A percentile compares a stretch with the other conserved stretches of the same genome.
Conservation (phyloP, 2,329 filamentous ascomycete species). For the Colletotrichum sp. region DNA sequence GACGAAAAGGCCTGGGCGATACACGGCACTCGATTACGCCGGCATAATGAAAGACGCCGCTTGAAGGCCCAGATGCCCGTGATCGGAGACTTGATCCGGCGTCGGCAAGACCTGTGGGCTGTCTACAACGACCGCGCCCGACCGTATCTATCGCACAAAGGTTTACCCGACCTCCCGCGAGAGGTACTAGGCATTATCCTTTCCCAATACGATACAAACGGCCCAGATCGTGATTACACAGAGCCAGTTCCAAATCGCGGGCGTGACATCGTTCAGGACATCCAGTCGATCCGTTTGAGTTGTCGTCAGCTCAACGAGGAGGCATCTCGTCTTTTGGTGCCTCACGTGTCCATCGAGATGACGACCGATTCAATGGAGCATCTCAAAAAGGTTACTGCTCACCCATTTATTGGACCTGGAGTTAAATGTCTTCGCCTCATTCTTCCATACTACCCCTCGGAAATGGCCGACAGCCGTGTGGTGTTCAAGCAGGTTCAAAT, state of each 20-base stretch:
- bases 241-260: neutral
- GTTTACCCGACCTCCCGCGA: neutral
- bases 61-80: neutral
- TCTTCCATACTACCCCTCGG: neutral
- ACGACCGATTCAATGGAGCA: neutral
- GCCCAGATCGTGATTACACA: neutral
- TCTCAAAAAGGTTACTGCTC: neutral
- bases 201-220: neutral
- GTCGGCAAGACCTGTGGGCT: neutral
- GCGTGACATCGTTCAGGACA: neutral
- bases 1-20: neutral
- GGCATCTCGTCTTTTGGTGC: neutral
- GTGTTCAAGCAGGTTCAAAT: neutral
- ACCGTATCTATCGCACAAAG: neutral
- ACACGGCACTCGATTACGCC: neutral
- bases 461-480: neutral
- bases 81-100: neutral
- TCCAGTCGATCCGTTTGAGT: neutral
- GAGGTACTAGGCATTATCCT: neutral
- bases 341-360: neutral
- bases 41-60: neutral
- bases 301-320: neutral
- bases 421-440: neutral
- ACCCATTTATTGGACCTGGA: neutral
- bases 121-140: neutral